Conservation (phyloP, 495 filamentous ascomycete genomes). For the Friedmanniomyces endolithicus region DNA sequence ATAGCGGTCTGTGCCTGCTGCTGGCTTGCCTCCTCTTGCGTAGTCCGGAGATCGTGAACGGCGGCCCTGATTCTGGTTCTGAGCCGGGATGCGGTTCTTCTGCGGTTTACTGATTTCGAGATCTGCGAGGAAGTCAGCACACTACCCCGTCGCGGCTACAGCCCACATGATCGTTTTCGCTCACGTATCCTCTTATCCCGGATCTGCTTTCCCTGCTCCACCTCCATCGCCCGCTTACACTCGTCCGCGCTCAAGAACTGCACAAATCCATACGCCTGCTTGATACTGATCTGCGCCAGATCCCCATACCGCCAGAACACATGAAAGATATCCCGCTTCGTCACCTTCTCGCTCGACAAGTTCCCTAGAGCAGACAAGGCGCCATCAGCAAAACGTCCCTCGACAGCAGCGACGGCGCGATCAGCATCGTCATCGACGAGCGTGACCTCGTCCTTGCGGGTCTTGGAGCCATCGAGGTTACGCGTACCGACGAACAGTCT, state of each 20-base stretch:
- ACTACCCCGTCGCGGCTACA: no score
- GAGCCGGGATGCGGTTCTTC: slow-evolving; percentile 33
- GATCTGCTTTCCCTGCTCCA: slow-evolving; percentile 64
- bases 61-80: slow-evolving; percentile 30
- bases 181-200: slow-evolving; percentile 84
- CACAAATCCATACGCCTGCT: slow-evolving; percentile 93
- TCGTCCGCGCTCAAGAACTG: slow-evolving; percentile 72
- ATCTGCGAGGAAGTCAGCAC: slow-evolving; percentile 44
- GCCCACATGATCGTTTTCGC: slow-evolving; percentile 27
- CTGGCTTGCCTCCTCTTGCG: slow-evolving; percentile 38
- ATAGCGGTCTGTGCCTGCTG: slow-evolving; percentile 24
- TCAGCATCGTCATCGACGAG: background rate
- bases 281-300: slow-evolving; percentile 89
- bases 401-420: no score
- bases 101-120: slow-evolving; percentile 88
- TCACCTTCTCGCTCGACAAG: slow-evolving; percentile 80
- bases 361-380: slow-evolving; percentile 50
- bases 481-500: slow-evolving; percentile 82
- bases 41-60: slow-evolving; percentile 66
- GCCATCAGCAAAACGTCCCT: background rate
- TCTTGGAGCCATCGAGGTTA: slow-evolving; percentile 1
- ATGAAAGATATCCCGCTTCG: slow-evolving; percentile 86
- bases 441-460: slow-evolving; percentile 1
- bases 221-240: slow-evolving; percentile 58
- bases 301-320: slow-evolving; percentile 76